Evolutionary conservation across 306 rosid genomes (phyloP), one percentile per base, ranked within the genome.

Genomic region (Castanopsis chinensis): DNA sequence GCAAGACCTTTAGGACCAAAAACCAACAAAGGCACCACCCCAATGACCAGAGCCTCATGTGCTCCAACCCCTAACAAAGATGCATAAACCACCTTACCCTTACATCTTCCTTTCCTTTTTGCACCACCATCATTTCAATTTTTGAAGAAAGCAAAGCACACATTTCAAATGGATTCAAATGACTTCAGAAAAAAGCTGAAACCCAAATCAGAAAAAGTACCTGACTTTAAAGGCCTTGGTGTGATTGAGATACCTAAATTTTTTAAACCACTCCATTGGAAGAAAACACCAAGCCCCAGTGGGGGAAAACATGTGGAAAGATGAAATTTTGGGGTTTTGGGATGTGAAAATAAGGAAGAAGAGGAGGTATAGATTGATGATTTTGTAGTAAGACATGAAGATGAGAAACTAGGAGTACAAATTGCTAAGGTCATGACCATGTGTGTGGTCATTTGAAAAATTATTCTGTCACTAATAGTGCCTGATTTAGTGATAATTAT

Each of bases 1-100:
- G 99, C 98, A 60, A 96, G 98, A 73, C 99, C 98, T 73, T 96
- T 96, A 64, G 99, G 97, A 75, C 98, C 98, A 88, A 96, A 96
- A 80, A 96, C 98, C 86, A 93, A 79, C 89, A 96, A 80, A 90
- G 98, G 98, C 45, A 96, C 99, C 7, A 96, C 99, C 73, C 99
- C 98, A 87, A 96, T 96, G 37, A 96, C 99, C 72, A 96, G 67
- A 69, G 96, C 99, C 86, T 96, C 99, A 52, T 98, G 99, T 10
- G 99, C 99, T 86, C 99, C 99, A 85, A 96, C 97, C 27, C 98
- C 98, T 84, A 96, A 93, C 10, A 96, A 87, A 82, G 99, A 96
- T 21, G 98, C 99, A 85, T 87, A 88, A 80, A 91, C 89, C 76
- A 80, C 92, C 71, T 82, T 85, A 68, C 93, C 94, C 81, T 85